phyloP scores from a whole-genome alignment of 148 eudicot genomes.

The Cornus florida region DNA sequence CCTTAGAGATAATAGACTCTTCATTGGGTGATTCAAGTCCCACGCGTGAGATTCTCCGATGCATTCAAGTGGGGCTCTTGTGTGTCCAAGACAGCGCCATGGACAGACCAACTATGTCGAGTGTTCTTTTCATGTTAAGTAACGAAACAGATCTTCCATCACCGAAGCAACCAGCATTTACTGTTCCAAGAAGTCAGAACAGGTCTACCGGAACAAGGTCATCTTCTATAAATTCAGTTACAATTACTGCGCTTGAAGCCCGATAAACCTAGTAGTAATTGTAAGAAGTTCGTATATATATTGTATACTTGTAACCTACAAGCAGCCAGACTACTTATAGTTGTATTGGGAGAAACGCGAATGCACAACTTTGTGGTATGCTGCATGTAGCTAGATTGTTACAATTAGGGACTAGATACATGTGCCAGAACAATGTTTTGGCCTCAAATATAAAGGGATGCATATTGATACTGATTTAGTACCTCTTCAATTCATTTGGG shows the following conservation, averaged over 20 bases:
- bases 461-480: too few species aligned
- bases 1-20: conserved; percentile 25
- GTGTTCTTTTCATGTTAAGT: conserved; percentile 43
- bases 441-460: too few species aligned
- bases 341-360: neutral
- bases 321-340: neutral
- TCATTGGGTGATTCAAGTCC: conserved; percentile 10
- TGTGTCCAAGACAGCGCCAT: conserved; percentile 47
- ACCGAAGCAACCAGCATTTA: conserved; percentile 37
- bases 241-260: neutral
- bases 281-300: neutral
- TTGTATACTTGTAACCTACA: neutral
- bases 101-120: conserved; percentile 46
- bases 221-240: conserved; percentile 20
- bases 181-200: neutral
- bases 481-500: too few species aligned
- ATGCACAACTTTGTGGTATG: too few species aligned
- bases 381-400: too few species aligned
- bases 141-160: conserved; percentile 31
- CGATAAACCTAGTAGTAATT: neutral
- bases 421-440: too few species aligned
- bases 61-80: conserved; percentile 37
- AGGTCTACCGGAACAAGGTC: neutral
- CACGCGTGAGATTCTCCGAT: conserved; percentile 20
- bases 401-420: too few species aligned